Base-by-base conservation (phyloP, 352 stramenopile genomes). In the Phytopythium mirpurense region DNA sequence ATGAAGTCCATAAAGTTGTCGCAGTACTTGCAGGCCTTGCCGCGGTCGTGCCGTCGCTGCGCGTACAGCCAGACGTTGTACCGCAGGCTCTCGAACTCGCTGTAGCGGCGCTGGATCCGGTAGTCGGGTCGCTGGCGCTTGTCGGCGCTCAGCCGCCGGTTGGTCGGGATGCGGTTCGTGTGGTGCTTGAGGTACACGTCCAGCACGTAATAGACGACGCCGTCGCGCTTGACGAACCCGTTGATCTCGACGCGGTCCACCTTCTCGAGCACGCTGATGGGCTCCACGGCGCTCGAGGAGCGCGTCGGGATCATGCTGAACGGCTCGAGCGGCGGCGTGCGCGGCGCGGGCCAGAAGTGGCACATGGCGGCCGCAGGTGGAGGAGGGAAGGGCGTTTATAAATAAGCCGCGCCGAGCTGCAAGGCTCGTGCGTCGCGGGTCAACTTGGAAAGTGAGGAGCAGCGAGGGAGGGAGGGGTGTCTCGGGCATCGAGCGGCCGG, bases 111-210 rank as follows among this genome's bases (percentile, higher is more conserved):
- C 46, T 73, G 53, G 18, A 78, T 44, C 27, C 55, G 49, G 57
- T 71, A 72, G 54, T 78, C 68, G 0, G 68, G 62, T 23, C 49
- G 16, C 21, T 64, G 48, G 26, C 48, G 49, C 4, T 34, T 41
- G 16, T 46, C 41, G 18, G 57, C 41, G 10, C 54, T 55, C 24
- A 62, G 56, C 18, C 40, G 37, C 32, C 55, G 49, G 51, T 56
- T 51, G 35, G 44, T 49, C 48, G 60, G 40, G 51, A 67, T 65
- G 23, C 49, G 54, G 46, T 72, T 68, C 34, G 51, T 70, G 34
- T 66, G 63, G 51, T 72, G 70, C 41, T 72, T 72, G 26, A 78
- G 56, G 21, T 71, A 86, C 19, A 86, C 65, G 51, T 76, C 72
- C 21, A 86, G 23, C 24, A 76, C 70, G 42, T 73, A 82, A 56